Base-by-base conservation (phyloP, 306 rosid species). In the Canavalia ensiformis region DNA sequence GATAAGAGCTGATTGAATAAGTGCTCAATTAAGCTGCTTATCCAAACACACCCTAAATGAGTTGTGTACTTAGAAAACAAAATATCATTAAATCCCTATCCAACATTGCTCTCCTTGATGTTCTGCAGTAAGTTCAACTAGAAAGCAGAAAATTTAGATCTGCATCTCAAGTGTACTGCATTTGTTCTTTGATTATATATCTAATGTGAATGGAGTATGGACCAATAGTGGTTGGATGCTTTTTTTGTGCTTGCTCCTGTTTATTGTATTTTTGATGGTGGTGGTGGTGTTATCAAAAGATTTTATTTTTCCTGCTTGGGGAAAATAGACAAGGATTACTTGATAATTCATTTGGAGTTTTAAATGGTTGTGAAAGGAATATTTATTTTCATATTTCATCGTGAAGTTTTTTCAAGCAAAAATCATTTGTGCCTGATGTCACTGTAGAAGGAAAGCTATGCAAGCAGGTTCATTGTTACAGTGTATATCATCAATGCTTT, bases 261-360 rank as follows among this genome's bases (percentile, higher is more conserved):
- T 30, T 74, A 12, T 64, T 37, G 7, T 4, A 73, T 68, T 74
- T 57, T 71, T 49, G 31, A 3, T 56, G 34, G 57, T 63, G 6
- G n/a, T 56, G 39, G 41, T 37, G 41, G 50, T 73, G 47, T 65
- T 45, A 28, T 60, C 54, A 7, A 59, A 28, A 6, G 28, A 49
- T 74, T 64, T 45, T 57, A 31, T 57, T 42, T 39, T 75, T 59
- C 45, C 45, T 50, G 56, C 47, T 34, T 75, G 77, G 63, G 79
- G 29, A 11, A 54, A 52, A 44, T 37, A 33, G 13, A 34, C 28
- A 35, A 31, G 41, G 28, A 2, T 35, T 69, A 50, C 25, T 18
- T 18, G 55, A 30, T 46, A 33, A 29, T 56, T 64, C 34, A 33
- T 41, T 39, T 58, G 52, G 28, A 67, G 10, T 57, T 72, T 51